Conservation (phyloP, 306 rosid genomes). For the Astragalus glycyphyllos region DNA sequence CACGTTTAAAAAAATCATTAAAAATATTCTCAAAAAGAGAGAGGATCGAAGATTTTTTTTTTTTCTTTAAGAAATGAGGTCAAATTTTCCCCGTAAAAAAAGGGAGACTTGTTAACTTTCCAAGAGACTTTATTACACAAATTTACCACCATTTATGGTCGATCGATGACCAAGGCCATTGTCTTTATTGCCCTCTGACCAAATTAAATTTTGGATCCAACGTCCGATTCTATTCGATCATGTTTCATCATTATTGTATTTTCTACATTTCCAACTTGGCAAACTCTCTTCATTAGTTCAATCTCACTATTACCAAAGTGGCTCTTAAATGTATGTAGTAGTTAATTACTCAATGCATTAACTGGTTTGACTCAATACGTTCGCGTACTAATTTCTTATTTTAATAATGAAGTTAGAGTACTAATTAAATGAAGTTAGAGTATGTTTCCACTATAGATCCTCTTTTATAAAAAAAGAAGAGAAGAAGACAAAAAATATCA, state of each 20-base stretch:
- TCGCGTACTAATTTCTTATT: neutral
- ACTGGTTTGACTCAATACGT: conserved; percentile 11
- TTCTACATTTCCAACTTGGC: neutral
- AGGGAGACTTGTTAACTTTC: neutral
- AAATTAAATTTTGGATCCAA: neutral
- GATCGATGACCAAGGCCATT: neutral
- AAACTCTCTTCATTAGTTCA: conserved; percentile 7
- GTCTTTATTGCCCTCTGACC: neutral
- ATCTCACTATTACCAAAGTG: conserved; percentile 15
- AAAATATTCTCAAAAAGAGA: no score
- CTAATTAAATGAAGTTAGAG: neutral
- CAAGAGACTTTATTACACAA: neutral
- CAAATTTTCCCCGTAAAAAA: neutral
- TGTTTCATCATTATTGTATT: neutral
- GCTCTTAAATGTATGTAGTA: conserved; percentile 21
- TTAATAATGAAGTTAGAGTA: neutral
- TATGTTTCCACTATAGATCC: no score
- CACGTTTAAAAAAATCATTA: no score
- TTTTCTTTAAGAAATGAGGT: neutral
- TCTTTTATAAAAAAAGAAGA: no score
- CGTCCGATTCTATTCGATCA: neutral
- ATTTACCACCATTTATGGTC: conserved; percentile 10
- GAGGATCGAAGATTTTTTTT: neutral
- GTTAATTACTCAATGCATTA: conserved; percentile 15
- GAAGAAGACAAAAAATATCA: no score